Conservation (phyloP, 805 yeast species). For the Millerozyma miso region DNA sequence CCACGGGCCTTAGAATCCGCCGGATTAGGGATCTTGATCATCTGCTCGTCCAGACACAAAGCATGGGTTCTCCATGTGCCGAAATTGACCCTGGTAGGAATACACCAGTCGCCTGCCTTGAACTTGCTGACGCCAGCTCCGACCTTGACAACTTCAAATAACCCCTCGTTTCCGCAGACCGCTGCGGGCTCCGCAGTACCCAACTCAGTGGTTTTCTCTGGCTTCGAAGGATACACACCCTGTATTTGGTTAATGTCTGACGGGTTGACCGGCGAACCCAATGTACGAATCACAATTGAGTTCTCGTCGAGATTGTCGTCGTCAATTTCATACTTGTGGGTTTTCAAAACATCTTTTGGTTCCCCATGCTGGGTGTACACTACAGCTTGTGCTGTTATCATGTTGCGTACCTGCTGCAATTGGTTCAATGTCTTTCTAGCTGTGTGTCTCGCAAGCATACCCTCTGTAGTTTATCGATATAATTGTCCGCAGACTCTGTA, state of each 20-base stretch:
- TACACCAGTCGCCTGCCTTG: constrained; percentile 78
- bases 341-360: constrained; percentile 50
- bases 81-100: constrained; percentile 70
- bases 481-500: neutral
- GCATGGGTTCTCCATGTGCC: constrained; percentile 89
- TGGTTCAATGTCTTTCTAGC: neutral
- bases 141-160: constrained; percentile 74
- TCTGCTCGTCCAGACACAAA: constrained; percentile 45
- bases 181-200: constrained; percentile 66
- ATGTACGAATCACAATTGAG: constrained; percentile 29
- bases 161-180: constrained; percentile 92
- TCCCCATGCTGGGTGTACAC: constrained; percentile 67
- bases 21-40: constrained; percentile 56
- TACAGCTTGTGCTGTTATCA: constrained; percentile 60
- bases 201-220: constrained; percentile 48
- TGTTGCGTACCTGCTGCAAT: constrained; percentile 16
- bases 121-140: constrained; percentile 52
- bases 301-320: constrained; percentile 38
- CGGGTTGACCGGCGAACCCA: constrained; percentile 42
- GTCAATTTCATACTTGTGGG: constrained; percentile 50
- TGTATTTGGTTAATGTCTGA: constrained; percentile 44
- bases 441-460: constrained; percentile 1
- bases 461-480: neutral
- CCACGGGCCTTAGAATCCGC: constrained; percentile 41
- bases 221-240: constrained; percentile 44